phyloP scores from a whole-genome alignment of 1,284 basidiomycete species.

The Stereum hirsutum region DNA sequence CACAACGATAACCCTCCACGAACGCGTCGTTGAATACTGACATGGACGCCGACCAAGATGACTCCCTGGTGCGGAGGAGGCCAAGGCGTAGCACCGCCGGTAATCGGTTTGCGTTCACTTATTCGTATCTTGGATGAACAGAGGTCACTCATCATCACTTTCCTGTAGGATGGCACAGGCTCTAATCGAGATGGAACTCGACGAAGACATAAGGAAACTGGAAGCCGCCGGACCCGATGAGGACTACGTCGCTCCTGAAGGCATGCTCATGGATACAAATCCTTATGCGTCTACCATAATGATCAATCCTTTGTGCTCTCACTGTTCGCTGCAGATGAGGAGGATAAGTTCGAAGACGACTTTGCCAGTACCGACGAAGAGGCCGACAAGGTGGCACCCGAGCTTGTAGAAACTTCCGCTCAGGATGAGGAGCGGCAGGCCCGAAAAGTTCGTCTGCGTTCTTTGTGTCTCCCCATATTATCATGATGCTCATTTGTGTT shows the following conservation, averaged over 20 bases:
- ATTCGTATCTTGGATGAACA: neutral
- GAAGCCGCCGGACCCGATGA: conserved; percentile 71
- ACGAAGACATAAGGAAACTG: conserved; percentile 43
- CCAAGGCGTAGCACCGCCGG: conserved; percentile 64
- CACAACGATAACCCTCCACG: too few species aligned
- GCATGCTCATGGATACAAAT: conserved; percentile 27
- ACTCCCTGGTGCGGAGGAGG: conserved; percentile 48
- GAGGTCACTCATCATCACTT: neutral
- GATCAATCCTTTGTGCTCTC: neutral
- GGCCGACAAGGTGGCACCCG: conserved; percentile 39
- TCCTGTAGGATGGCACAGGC: conserved; percentile 59
- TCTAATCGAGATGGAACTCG: conserved; percentile 58
- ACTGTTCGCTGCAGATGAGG: conserved; percentile 43
- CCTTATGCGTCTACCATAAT: too few species aligned
- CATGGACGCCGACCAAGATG: conserved; percentile 27
- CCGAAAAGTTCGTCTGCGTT: too few species aligned
- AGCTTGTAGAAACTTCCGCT: conserved; percentile 45
- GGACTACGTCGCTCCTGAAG: conserved; percentile 59
- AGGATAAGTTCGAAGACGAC: conserved; percentile 72
- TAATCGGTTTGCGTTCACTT: conserved; percentile 53
- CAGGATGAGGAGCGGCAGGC: conserved; percentile 52
- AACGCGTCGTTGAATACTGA: too few species aligned
- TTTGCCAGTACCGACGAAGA: conserved; percentile 79
- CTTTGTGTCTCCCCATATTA: too few species aligned
- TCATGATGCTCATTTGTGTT: too few species aligned